A percentile compares a stretch with the other conserved stretches of the same genome.
Evolutionary conservation across 2,329 filamentous ascomycete species (phyloP).

Genomic region (Alternaria arborescens): DNA sequence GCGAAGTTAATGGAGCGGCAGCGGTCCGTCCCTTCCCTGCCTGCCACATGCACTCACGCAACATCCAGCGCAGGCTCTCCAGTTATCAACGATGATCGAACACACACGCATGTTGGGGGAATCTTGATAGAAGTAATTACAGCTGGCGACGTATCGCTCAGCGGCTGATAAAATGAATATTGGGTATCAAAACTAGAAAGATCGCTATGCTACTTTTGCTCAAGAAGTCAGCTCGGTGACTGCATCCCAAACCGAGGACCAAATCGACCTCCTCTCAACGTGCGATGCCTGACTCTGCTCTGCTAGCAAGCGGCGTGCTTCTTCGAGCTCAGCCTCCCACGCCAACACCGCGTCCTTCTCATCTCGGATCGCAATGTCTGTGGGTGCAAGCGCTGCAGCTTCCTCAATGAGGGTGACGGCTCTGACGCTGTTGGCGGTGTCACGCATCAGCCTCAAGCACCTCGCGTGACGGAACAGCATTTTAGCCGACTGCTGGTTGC

Average conservation of each 20-base stretch:
- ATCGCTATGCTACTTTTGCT: not conserved
- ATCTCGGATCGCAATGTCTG: conserved; percentile 27
- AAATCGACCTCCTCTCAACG: not conserved
- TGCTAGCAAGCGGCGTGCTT: conserved; percentile 9
- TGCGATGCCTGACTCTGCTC: not conserved
- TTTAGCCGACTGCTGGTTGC: conserved; percentile 34
- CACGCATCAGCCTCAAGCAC: conserved; percentile 30
- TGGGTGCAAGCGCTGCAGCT: conserved; percentile 27
- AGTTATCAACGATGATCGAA: not conserved
- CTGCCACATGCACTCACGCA: not conserved
- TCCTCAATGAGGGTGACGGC: conserved; percentile 30
- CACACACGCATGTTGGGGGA: not conserved
- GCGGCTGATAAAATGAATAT: not conserved
- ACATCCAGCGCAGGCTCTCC: not conserved
- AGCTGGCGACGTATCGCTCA: not conserved
- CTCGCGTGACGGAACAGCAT: conserved; percentile 36
- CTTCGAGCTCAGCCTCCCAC: conserved; percentile 31
- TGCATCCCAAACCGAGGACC: conserved; percentile 1
- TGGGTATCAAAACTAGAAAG: conserved; percentile 3
- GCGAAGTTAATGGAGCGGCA: not conserved
- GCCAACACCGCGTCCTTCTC: conserved; percentile 27
- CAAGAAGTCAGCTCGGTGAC: conserved; percentile 16
- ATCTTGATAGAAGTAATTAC: not conserved
- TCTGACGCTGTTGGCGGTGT: conserved; percentile 16
- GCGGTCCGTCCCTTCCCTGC: not conserved